phyloP scores from a whole-genome alignment of 352 stramenopile genomes.

The Pythium biforme region DNA sequence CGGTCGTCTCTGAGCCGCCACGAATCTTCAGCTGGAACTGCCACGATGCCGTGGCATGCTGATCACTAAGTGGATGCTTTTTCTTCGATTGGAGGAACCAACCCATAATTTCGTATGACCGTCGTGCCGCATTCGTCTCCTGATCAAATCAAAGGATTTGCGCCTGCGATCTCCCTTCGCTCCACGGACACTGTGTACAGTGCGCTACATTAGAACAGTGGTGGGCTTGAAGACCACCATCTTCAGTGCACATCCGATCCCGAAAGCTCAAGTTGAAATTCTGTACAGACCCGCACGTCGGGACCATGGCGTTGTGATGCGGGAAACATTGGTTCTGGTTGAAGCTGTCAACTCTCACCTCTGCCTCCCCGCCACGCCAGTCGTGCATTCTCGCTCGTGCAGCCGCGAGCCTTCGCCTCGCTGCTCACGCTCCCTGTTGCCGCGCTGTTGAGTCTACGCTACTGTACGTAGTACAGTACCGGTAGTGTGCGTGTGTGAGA shows the following conservation, averaged over 20 bases:
- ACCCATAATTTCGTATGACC: not conserved
- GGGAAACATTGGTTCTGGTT: not conserved
- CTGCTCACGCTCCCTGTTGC: not conserved
- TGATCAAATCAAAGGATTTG: not conserved
- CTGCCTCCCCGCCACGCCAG: not conserved
- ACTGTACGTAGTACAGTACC: no score
- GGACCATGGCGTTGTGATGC: not conserved
- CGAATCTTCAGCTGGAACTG: not conserved
- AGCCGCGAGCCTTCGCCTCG: not conserved
- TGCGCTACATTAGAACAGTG: not conserved
- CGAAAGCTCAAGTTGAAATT: slow-evolving; percentile 5
- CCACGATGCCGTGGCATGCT: not conserved
- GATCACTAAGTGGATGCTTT: not conserved
- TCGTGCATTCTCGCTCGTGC: not conserved
- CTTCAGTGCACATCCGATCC: not conserved
- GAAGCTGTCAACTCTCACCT: not conserved
- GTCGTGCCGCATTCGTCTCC: not conserved
- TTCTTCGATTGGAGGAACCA: not conserved
- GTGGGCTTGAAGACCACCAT: not conserved
- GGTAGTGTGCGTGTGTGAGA: no score
- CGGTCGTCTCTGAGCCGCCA: not conserved
- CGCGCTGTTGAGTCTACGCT: not conserved
- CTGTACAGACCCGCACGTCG: no score
- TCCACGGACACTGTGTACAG: no score
- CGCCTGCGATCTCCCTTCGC: not conserved